Percentiles rank a stretch among this genome's conserved stretches.
These are phyloP conservation scores for Chlorella vulgaris DNA, from an alignment of 139 green algal genomes.

Conservation along the genomic window DNA sequence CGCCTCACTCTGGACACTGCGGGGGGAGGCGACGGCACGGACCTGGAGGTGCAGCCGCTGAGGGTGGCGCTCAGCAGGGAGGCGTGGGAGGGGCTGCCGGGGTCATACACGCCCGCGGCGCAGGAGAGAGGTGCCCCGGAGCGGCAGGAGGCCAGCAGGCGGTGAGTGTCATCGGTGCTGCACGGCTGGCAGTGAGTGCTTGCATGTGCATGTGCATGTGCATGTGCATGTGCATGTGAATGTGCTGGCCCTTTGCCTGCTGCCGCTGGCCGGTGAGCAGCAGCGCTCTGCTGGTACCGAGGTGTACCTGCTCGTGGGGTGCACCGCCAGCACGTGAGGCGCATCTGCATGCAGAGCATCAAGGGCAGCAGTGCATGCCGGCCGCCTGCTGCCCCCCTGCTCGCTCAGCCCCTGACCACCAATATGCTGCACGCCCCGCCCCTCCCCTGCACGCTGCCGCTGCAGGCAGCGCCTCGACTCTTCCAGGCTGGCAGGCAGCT, in stretches of 20 bases:
- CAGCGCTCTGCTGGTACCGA: neutral
- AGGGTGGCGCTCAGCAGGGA: slow-evolving; percentile 42
- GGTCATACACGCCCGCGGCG: slow-evolving; percentile 3
- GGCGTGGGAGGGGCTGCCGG: slow-evolving; percentile 48
- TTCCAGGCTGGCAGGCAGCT: slow-evolving; percentile 38
- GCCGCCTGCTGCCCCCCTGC: neutral
- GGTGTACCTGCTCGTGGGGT: neutral
- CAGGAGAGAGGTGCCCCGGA: slow-evolving; percentile 13
- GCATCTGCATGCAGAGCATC: too few relatives aligned
- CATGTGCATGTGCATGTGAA: too few relatives aligned
- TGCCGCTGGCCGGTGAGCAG: neutral
- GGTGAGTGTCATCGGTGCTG: neutral
- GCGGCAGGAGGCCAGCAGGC: slow-evolving; percentile 22
- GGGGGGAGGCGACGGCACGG: slow-evolving; percentile 27
- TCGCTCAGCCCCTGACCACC: too few relatives aligned
- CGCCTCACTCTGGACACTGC: slow-evolving; percentile 39
- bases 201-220: neutral
- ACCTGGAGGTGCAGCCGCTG: slow-evolving; percentile 53
- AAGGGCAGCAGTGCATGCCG: neutral
- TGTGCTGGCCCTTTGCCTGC: neutral
- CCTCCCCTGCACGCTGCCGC: neutral
- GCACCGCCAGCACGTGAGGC: too few relatives aligned
- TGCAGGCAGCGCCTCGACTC: neutral
- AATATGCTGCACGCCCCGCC: too few relatives aligned
- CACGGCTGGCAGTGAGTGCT: neutral